Conservation (phyloP, 1,139 yeast genomes). For the Scheffersomyces quercinus region DNA sequence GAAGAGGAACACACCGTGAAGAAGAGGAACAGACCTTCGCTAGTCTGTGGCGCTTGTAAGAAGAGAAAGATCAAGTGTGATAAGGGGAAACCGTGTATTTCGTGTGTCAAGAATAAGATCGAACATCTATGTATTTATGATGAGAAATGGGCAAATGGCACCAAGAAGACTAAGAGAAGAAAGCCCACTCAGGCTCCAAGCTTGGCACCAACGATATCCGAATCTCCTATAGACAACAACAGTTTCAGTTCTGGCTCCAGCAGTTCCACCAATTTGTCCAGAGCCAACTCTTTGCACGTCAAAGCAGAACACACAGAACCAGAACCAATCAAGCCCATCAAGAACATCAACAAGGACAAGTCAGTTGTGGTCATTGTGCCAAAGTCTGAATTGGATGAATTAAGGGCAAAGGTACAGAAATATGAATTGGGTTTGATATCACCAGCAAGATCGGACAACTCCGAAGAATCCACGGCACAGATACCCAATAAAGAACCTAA, state of each 20-base stretch:
- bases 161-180: not conserved
- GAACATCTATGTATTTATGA: conserved; percentile 1
- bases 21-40: conserved; percentile 29
- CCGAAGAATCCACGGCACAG: not conserved
- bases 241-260: not conserved
- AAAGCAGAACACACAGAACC: not conserved
- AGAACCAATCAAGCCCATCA: not conserved
- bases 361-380: not conserved
- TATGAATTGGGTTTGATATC: not conserved
- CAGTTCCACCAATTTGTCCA: not conserved
- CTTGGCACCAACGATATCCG: not conserved
- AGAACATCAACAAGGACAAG: not conserved
- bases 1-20: conserved; percentile 4
- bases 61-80: conserved; percentile 37
- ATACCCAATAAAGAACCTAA: no score
- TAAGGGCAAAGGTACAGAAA: not conserved
- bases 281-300: not conserved
- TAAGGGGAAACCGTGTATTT: conserved; percentile 33
- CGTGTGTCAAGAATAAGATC: conserved; percentile 22
- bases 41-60: conserved; percentile 37
- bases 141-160: not conserved
- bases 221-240: not conserved
- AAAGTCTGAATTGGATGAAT: not conserved
- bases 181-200: not conserved
- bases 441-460: not conserved